Evolutionary conservation across 1,284 basidiomycete genomes (phyloP).

Genomic region (Hemileia vastatrix): DNA sequence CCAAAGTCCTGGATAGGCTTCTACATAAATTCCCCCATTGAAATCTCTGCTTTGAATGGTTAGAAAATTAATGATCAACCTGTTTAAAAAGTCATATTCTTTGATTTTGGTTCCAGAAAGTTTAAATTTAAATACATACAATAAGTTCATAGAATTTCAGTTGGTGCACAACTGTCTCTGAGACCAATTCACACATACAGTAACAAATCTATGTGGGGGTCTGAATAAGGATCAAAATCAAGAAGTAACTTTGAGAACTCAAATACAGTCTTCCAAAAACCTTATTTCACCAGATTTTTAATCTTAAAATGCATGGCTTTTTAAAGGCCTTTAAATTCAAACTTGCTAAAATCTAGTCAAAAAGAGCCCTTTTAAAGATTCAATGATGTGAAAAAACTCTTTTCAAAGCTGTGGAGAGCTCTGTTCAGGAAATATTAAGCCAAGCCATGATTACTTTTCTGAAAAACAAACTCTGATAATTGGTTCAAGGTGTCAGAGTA

Average conservation of each 20-base stretch:
- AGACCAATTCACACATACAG: conserved; percentile 51
- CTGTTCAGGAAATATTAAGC: conserved; percentile 75
- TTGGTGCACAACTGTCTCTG: no score
- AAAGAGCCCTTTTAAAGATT: conserved; percentile 66
- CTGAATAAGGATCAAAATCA: conserved; percentile 47
- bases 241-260: conserved; percentile 74
- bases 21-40: no score
- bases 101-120: conserved; percentile 65
- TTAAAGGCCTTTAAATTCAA: conserved; percentile 76
- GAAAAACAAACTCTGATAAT: conserved; percentile 51
- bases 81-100: no score
- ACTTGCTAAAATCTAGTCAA: conserved; percentile 73
- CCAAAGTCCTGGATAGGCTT: no score
- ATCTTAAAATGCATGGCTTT: conserved; percentile 45
- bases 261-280: conserved; percentile 73
- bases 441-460: conserved; percentile 48
- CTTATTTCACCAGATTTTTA: conserved; percentile 58
- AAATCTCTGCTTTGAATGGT: no score
- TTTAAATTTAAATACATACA: conserved; percentile 47
- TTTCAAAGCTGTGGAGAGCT: conserved; percentile 77
- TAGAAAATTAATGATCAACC: no score
- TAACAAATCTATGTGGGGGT: conserved; percentile 70
- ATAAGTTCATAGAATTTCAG: no score
- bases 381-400: conserved; percentile 74
- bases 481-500: conserved; percentile 84